phyloP scores from a whole-genome alignment of 306 rosid species.

The Betula pendula region DNA sequence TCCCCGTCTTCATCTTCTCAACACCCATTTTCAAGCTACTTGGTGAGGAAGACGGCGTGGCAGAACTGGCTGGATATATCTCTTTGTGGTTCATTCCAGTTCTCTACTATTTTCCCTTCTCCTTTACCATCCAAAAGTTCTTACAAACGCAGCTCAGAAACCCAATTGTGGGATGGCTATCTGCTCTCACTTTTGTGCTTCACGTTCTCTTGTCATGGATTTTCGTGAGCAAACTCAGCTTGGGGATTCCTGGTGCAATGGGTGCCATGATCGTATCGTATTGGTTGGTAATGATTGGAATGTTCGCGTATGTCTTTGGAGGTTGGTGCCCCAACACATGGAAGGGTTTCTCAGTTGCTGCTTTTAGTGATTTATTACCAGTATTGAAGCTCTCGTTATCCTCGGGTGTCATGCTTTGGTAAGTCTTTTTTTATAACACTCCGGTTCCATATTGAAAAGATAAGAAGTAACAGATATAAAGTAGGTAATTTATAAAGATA shows the following conservation, averaged over 20 bases:
- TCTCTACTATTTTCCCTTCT: slow-evolving; percentile 37
- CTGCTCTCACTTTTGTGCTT: slow-evolving; percentile 32
- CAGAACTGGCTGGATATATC: slow-evolving; percentile 42
- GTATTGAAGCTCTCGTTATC: slow-evolving; percentile 57
- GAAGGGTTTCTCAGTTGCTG: slow-evolving; percentile 51
- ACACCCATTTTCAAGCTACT: slow-evolving; percentile 36
- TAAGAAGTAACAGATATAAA: too few species aligned
- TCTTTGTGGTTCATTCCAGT: slow-evolving; percentile 46
- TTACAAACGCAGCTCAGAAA: slow-evolving; percentile 62
- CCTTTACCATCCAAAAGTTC: slow-evolving; percentile 50
- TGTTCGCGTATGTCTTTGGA: slow-evolving; percentile 39
- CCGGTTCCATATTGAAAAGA: too few species aligned
- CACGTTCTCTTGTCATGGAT: slow-evolving; percentile 54
- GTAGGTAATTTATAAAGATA: too few species aligned
- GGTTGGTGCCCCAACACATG: slow-evolving; percentile 62
- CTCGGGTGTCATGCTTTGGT: slow-evolving; percentile 62
- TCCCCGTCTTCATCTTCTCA: slow-evolving; percentile 49
- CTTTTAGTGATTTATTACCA: slow-evolving; percentile 57
- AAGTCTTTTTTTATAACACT: too few species aligned
- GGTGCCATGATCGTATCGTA: slow-evolving; percentile 36
- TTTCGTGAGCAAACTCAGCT: slow-evolving; percentile 27
- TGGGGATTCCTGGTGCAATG: slow-evolving; percentile 59
- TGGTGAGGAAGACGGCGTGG: slow-evolving; percentile 43
- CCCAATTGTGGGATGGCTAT: slow-evolving; percentile 45
- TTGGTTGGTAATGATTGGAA: slow-evolving; percentile 56